These are phyloP conservation scores for Gryganskiella cystojenkinii DNA, from an alignment of 192 early-diverging fungal genomes.

Conservation along the genomic window DNA sequence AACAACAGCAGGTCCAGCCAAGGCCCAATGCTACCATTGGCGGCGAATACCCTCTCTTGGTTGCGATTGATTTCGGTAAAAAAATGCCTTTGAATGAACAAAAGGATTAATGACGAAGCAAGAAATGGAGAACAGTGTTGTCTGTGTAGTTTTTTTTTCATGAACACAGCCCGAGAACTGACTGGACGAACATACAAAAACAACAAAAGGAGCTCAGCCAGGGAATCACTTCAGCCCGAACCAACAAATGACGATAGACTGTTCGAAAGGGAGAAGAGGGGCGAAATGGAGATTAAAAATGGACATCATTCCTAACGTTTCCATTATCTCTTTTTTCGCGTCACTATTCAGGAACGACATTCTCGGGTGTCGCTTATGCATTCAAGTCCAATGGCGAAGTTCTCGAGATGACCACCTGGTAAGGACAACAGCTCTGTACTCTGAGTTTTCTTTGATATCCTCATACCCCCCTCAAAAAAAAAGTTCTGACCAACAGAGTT, in stretches of 20 bases:
- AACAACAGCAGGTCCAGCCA: constrained; percentile 14
- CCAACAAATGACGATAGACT: no score
- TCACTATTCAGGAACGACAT: constrained; percentile 39
- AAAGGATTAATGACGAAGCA: no score
- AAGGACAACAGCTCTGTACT: not conserved
- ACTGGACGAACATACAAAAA: not conserved
- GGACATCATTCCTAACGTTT: not conserved
- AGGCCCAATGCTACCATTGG: constrained; percentile 13
- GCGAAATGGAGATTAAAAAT: not conserved
- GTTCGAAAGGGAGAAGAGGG: not conserved
- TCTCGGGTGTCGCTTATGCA: constrained; percentile 61
- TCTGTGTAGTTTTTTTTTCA: no score
- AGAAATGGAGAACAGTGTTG: no score
- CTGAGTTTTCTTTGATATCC: not conserved
- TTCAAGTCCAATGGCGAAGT: constrained; percentile 58
- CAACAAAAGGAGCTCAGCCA: not conserved
- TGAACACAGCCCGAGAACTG: not conserved
- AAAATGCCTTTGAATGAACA: no score
- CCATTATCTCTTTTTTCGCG: not conserved
- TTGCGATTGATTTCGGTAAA: constrained; percentile 60
- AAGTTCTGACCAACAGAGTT: not conserved
- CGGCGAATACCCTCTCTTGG: constrained; percentile 54
- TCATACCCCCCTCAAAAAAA: not conserved
- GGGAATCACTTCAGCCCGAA: no score
- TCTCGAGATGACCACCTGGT: constrained; percentile 61